Base-by-base conservation (phyloP, 225 moss, liverwort and hornwort genomes). In the Sphagnum tenellum region DNA sequence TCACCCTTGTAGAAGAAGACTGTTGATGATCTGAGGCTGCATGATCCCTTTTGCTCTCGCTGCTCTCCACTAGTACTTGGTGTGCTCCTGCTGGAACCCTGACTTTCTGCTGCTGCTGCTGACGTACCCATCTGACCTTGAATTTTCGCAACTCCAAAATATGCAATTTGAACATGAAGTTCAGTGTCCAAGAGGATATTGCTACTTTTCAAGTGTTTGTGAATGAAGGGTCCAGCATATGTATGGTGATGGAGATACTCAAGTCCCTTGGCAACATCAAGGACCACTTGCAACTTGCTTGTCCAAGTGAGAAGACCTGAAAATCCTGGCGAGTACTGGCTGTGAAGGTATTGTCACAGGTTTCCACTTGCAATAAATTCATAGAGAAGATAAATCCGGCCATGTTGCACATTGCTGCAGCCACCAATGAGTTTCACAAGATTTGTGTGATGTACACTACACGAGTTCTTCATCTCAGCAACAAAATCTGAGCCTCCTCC, bases 231-330 rank as follows among this genome's bases (percentile, higher is more conserved):
- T 11, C 84, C 74, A 66, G 76, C 69, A 29, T 29, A 29, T 0
- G 77, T 73, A 56, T 89, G 75, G 11, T 89, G 86, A 53, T 96
- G 95, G 44, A 96, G 75, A 68, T 96, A 96, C 64, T 96, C 95
- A 62, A 96, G 73, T 50, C 88, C 95, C 64, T 86, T 88, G 8
- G 95, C 89, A 49, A 92, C 77, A 63, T 96, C 89, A 4, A 96
- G 71, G 14, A 84, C 92, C 13, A 92, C 76, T 48, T 86, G 92
- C 3, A 96, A 63, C 9, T 92, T 76, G 48, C 68, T 68, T 4
- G 77, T 72, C 95, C 92, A 92, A 0, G 86, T 77, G 52, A 76
- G 76, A 5, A 96, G 73, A 51, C 75, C 67, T 54, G 79, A 86
- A 51, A 63, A 89, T 0, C 89, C 88, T 0, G 92, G 86, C 58